Evolutionary conservation across 2,329 filamentous ascomycete species (phyloP).

Genomic region (Hymenoscyphus repandus): DNA sequence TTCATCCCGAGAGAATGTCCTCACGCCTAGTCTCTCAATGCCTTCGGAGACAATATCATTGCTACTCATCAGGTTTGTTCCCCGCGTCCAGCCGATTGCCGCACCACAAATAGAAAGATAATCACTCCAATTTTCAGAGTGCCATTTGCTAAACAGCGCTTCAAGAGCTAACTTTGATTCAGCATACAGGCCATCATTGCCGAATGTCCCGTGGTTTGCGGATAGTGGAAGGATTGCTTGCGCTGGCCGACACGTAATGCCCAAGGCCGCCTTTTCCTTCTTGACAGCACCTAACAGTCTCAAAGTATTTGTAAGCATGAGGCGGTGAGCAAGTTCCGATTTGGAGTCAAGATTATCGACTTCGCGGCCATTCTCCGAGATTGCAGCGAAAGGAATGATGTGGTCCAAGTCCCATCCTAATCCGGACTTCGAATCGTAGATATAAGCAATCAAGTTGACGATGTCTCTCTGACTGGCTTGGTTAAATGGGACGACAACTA

Average conservation of each 20-base stretch:
- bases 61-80: constrained; percentile 89
- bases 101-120: constrained; percentile 96
- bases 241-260: constrained; percentile 86
- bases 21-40: constrained; percentile 88
- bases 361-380: constrained; percentile 91
- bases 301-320: constrained; percentile 94
- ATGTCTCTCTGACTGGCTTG: constrained; percentile 96
- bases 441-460: constrained; percentile 85
- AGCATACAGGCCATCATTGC: constrained; percentile 91
- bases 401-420: constrained; percentile 96
- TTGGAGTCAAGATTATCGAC: constrained; percentile 93
- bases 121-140: constrained; percentile 90
- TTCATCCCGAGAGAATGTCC: constrained; percentile 95
- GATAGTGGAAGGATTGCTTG: constrained; percentile 89
- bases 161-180: constrained; percentile 95
- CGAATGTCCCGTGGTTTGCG: constrained; percentile 95
- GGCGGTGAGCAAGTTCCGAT: constrained; percentile 91
- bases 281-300: constrained; percentile 86
- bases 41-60: constrained; percentile 96
- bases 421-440: constrained; percentile 68
- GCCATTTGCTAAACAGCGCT: constrained; percentile 94
- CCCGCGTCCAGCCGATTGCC: constrained; percentile 96
- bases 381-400: constrained; percentile 90
- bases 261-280: constrained; percentile 74
- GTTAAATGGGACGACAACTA: constrained; percentile 96